A percentile compares a stretch with the other conserved stretches of the same genome.
phyloP scores from a whole-genome alignment of 1,284 basidiomycete species.

The Schizopora paradoxa region DNA sequence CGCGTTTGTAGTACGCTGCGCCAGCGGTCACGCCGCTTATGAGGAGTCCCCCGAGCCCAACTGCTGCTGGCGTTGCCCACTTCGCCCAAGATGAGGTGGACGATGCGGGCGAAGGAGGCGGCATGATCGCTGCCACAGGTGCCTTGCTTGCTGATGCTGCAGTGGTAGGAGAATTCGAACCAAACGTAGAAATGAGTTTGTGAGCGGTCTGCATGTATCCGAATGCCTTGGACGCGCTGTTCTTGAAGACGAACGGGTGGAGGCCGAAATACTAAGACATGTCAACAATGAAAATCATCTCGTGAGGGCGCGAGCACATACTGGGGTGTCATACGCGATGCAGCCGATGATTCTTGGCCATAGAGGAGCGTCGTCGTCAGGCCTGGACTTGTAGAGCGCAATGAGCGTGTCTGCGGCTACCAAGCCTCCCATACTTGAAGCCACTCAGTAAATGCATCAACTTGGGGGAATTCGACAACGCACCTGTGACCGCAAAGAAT shows the following conservation, averaged over 20 bases:
- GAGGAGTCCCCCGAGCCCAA: slow-evolving; percentile 61
- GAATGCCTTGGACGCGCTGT: slow-evolving; percentile 72
- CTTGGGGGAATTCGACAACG: slow-evolving; percentile 19
- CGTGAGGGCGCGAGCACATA: slow-evolving; percentile 34
- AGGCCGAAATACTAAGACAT: slow-evolving; percentile 72
- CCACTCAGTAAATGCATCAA: slow-evolving; percentile 1
- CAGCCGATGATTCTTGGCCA: slow-evolving; percentile 83
- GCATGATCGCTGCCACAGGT: slow-evolving; percentile 24
- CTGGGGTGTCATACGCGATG: slow-evolving; percentile 89
- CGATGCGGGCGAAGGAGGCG: slow-evolving; percentile 23
- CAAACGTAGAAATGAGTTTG: slow-evolving; percentile 46
- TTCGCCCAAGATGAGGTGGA: slow-evolving; percentile 42
- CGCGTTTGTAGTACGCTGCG: slow-evolving; percentile 72
- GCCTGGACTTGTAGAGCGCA: slow-evolving; percentile 61
- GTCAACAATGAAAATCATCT: slow-evolving; percentile 14
- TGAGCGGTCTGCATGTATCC: slow-evolving; percentile 68
- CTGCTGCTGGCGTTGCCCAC: slow-evolving; percentile 56
- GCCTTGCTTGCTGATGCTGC: slow-evolving; percentile 30
- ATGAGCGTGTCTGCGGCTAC: slow-evolving; percentile 81
- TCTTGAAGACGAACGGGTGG: slow-evolving; percentile 84
- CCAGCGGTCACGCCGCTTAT: slow-evolving; percentile 84
- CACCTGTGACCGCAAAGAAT: slow-evolving; percentile 91
- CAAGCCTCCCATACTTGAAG: slow-evolving; percentile 80
- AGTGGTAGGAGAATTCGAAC: slow-evolving; percentile 46
- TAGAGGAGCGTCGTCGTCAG: slow-evolving; percentile 57